phyloP scores from a whole-genome alignment of 2,329 filamentous ascomycete species.

The Fusarium nodosum region DNA sequence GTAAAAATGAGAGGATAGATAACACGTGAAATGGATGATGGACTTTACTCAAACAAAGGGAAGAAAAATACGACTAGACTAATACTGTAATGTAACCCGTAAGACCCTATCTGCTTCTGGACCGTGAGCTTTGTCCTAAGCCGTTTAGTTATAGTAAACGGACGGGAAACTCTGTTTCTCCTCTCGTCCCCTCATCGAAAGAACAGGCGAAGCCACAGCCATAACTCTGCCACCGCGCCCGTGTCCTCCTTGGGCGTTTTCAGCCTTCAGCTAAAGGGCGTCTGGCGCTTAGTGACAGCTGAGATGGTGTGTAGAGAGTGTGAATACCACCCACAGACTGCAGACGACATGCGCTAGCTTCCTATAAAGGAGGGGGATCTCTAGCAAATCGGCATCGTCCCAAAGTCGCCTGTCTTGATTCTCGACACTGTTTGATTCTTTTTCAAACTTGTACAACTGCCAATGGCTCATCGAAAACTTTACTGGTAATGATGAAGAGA shows the following conservation, averaged over 20 bases:
- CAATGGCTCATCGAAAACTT: background rate
- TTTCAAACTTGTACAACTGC: background rate
- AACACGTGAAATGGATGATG: slow-evolving; percentile 25
- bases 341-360: slow-evolving; percentile 28
- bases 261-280: slow-evolving; percentile 25
- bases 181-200: slow-evolving; percentile 29
- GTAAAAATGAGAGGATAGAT: slow-evolving; percentile 3
- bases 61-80: background rate
- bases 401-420: slow-evolving; percentile 26
- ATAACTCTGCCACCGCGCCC: slow-evolving; percentile 8
- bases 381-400: slow-evolving; percentile 33
- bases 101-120: slow-evolving; percentile 21
- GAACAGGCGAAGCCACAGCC: background rate
- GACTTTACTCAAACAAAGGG: slow-evolving; percentile 17
- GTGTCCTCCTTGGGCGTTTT: slow-evolving; percentile 11
- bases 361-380: slow-evolving; percentile 16
- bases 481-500: background rate
- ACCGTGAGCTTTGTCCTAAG: slow-evolving; percentile 11
- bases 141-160: slow-evolving; percentile 8
- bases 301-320: slow-evolving; percentile 39
- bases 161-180: slow-evolving; percentile 28
- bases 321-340: slow-evolving; percentile 24
- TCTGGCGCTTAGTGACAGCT: slow-evolving; percentile 44
- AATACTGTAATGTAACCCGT: background rate
- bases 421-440: slow-evolving; percentile 9